phyloP scores from a whole-genome alignment of 2,329 filamentous ascomycete genomes.

The Aspergillus quadrilineatus region DNA sequence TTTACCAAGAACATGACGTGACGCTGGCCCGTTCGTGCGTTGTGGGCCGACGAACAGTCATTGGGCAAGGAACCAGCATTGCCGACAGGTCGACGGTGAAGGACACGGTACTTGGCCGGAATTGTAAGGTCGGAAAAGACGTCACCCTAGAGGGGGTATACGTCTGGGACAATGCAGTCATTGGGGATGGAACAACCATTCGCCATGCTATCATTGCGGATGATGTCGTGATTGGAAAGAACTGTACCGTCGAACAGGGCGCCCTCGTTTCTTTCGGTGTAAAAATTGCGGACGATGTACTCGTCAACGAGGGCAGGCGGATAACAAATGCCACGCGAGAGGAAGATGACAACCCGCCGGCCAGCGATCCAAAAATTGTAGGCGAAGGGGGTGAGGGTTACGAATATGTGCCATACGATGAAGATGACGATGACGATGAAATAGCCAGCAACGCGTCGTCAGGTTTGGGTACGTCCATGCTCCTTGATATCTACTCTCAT shows the following conservation, averaged over 20 bases:
- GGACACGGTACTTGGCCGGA: slow-evolving; percentile 77
- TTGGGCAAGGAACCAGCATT: slow-evolving; percentile 74
- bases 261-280: slow-evolving; percentile 79
- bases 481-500: neutral
- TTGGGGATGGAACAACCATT: slow-evolving; percentile 73
- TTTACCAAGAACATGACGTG: slow-evolving; percentile 78
- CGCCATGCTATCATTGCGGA: slow-evolving; percentile 74
- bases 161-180: slow-evolving; percentile 79
- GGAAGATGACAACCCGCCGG: slow-evolving; percentile 42
- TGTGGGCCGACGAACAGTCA: slow-evolving; percentile 66
- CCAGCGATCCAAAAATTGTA: slow-evolving; percentile 55
- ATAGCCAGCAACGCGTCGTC: slow-evolving; percentile 60
- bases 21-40: slow-evolving; percentile 70
- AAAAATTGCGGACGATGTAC: slow-evolving; percentile 63
- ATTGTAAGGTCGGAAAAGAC: slow-evolving; percentile 83
- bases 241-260: slow-evolving; percentile 67
- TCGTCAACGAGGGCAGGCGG: slow-evolving; percentile 39
- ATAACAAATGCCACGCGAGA: slow-evolving; percentile 49
- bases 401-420: slow-evolving; percentile 64
- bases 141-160: slow-evolving; percentile 77
- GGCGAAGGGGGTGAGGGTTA: slow-evolving; percentile 61
- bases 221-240: slow-evolving; percentile 68
- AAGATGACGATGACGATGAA: slow-evolving; percentile 65
- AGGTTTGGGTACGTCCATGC: slow-evolving; percentile 32
- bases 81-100: slow-evolving; percentile 68